These are phyloP conservation scores for Aspergillus chevalieri DNA, from an alignment of 2,329 filamentous ascomycete genomes.

Conservation along the genomic window DNA sequence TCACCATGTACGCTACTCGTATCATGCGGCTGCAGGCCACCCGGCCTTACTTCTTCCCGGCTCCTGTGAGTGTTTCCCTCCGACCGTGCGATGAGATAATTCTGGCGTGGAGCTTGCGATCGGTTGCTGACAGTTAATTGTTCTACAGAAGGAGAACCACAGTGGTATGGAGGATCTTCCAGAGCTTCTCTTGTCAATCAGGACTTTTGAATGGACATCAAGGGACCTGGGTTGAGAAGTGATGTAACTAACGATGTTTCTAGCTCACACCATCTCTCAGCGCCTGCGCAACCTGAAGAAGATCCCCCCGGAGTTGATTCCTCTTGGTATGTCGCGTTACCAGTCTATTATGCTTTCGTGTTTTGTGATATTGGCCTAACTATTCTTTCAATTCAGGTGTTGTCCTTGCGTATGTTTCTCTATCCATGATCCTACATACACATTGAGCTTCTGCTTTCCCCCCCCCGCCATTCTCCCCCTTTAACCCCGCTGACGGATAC, in stretches of 20 bases:
- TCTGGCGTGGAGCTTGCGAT: conserved; percentile 14
- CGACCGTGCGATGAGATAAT: conserved; percentile 6
- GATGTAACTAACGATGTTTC: conserved; percentile 9
- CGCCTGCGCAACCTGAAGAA: conserved; percentile 82
- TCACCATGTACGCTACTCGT: conserved; percentile 60
- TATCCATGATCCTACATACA: background rate
- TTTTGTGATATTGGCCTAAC: conserved; percentile 15
- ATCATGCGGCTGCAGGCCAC: conserved; percentile 57
- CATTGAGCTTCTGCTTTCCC: conserved; percentile 9
- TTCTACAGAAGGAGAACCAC: conserved; percentile 56
- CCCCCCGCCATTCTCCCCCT: conserved; percentile 2
- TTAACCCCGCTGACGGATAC: conserved; percentile 14
- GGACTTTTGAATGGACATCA: background rate
- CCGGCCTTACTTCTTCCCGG: conserved; percentile 47
- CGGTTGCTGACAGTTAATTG: conserved; percentile 33
- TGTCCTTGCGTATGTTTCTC: conserved; percentile 68
- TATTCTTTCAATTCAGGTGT: conserved; percentile 52
- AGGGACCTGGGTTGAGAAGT: no score
- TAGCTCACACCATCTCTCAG: conserved; percentile 95
- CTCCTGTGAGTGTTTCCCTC: conserved; percentile 58
- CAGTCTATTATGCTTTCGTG: background rate
- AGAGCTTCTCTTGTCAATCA: conserved; percentile 7
- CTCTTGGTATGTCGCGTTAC: conserved; percentile 64
- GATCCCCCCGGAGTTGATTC: conserved; percentile 89
- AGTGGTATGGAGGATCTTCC: conserved; percentile 46